Evolutionary conservation across 2,329 filamentous ascomycete genomes (phyloP).

Genomic region (Aplosporella prunicola): DNA sequence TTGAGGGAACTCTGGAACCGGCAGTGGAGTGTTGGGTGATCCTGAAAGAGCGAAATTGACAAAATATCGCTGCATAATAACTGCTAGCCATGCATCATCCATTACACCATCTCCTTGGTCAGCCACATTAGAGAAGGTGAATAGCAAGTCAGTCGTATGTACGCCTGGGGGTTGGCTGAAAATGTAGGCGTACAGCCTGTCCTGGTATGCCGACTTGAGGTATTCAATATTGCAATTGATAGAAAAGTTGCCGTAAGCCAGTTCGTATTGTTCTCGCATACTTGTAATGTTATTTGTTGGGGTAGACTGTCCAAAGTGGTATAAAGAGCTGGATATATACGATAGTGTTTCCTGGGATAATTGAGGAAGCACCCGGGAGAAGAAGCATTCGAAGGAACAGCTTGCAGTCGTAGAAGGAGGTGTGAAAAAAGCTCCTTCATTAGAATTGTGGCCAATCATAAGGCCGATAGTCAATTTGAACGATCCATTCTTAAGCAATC

Average conservation of each 20-base stretch:
- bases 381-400: neutral
- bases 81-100: neutral
- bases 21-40: neutral
- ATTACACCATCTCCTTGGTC: neutral
- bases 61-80: conserved; percentile 1
- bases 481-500: no score
- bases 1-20: neutral
- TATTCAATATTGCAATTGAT: no score
- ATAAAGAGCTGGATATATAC: no score
- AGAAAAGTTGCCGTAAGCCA: no score
- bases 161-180: neutral
- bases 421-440: neutral
- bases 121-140: neutral
- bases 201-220: no score
- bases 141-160: neutral
- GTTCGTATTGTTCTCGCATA: no score
- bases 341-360: no score
- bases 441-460: neutral
- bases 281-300: no score
- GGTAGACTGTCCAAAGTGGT: no score
- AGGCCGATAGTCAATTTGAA: neutral
- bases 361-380: neutral
- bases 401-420: no score
- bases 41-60: neutral
- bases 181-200: neutral